Evolutionary conservation across 768 basidiomycete species (phyloP), one percentile per base, ranked within the genome.

Genomic region (Podaxis sp.): DNA sequence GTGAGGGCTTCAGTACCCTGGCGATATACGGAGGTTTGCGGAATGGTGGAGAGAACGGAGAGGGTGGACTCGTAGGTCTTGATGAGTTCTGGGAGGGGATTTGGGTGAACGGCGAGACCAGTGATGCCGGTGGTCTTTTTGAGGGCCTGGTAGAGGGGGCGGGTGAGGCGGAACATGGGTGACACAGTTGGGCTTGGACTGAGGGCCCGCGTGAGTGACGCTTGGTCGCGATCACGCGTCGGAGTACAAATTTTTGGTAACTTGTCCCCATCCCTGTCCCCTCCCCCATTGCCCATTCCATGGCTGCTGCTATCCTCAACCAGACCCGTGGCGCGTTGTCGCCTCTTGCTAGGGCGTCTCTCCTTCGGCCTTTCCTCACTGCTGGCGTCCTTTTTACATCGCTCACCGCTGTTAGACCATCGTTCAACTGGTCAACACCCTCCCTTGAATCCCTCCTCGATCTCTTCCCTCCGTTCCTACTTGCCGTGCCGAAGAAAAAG

Each of bases 401-500:
- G 56, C 62, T 63, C 67, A n/a, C 51, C 26, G 33, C 46, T 5
- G 20, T 54, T 8, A 20, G 36, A 5, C 62, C 41, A 37, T 46
- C 36, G 26, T 58, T 54, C 30, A 30, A 60, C 36, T 77, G 77
- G 79, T 68, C 75, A 61, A 67, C 78, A 53, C 80, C 80, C 15
- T 74, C 79, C 8, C 67, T 80, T 20, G 75, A 75, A 50, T 80
- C 81, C 15, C 68, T 83, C 30, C 74, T 81, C 44, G 92, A 96
- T 65, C 84, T 97, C 49, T 83, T 98, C 65, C 96, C 96, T 12
- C 83, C 95, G 0, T 87, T 96, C 73, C 78, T 98, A 20, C 84
- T 95, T 48, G 95, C 95, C 26, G 96, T 96, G 1, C 96, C 96
- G 26, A 98, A 98, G 78, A 90, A 89, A 73, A 96, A 96, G 77